Base-by-base conservation (phyloP, 1,284 basidiomycete genomes). In the Inonotus obliquus region DNA sequence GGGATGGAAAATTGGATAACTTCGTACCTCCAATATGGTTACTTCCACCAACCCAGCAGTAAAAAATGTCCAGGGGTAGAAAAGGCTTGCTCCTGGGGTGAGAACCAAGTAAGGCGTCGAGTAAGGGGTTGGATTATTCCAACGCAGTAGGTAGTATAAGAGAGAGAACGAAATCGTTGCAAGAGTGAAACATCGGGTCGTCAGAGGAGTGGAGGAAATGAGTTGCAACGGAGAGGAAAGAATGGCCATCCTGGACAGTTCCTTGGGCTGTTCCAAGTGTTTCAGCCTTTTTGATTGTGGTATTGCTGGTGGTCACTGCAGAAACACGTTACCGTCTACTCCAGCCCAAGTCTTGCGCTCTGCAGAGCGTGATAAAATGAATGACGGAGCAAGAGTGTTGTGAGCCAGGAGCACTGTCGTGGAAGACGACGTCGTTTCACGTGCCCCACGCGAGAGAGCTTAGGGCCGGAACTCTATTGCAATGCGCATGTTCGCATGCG, bases 41-140 rank as follows among this genome's bases (percentile, higher is more conserved):
- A 87, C 84, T 76, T 99, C 96, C 52, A 97, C 91, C 65, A 96
- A 85, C 10, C 85, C 88, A 1, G 93, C 87, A 0, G 91, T 95
- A 27, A 96, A 74, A 63, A 99, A 82, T 1, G 94, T 95, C 96
- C 95, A 99, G 29, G 96, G 96, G 68, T 89, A 90, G 76, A 90
- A 93, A 52, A 94, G 73, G 69, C 90, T 91, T 37, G 81, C 82
- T 29, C 92, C 94, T 1, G 96, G 95, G 10, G 94, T 80, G 59
- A 98, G 77, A 13, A 91, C 88, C 67, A 98, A 79, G 78, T 92
- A 98, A 17, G 92, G 87, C 37, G 81, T 65, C 68, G 75, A 72
- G 72, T 77, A 68, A 72, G 56, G 56, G 23, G 25, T 25, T 9
- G 53, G 78, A 49, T 76, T 77, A 63, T 77, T 79, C 81, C 83